Evolutionary conservation across 306 rosid genomes (phyloP), one percentile per base, ranked within the genome.

Genomic region (Acacia crassicarpa): DNA sequence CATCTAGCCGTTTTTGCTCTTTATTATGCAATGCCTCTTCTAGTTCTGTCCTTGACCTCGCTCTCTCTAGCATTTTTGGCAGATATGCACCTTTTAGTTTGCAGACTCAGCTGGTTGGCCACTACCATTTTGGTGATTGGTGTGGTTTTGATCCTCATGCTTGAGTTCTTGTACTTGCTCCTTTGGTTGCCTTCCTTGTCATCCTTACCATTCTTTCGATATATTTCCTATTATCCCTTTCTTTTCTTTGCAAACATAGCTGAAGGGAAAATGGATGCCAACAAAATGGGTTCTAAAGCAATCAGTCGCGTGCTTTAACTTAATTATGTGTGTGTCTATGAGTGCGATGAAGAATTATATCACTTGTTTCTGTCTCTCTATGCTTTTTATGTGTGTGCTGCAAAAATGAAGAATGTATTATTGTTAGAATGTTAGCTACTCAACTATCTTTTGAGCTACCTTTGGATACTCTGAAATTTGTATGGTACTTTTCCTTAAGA

Each of bases 51-150:
- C 63, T 69, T 88, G 0, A 48, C 74, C 8, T 22, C 72, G 48
- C 30, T 86, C 2, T 79, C 77, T 2, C 3, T 84, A 33, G 88
- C 89, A 1, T 86, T 86, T 82, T 54, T 80, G 86, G 74, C 83
- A 8, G 88, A 81, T 35, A 40, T 86, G 17, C 84, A 66, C 51
- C 71, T 83, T 16, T 67, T 76, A 9, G 56, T 82, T 2, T 71
- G 86, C 30, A 16, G 66, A 32, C 83, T 79, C 7, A 5, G 7
- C 25, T 80, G 85, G 87, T 65, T 85, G 27, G 71, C 82, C 9
- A 45, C 16, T 32, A 5, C 59, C 1, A 75, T 85, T 23, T 7
- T 85, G 8, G 40, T 56, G n/a, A n/a, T 74, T 13, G 63, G 74
- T 9, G 1, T 38, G 48, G 32, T 74, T 40, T 53, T 84, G 1